Evolutionary conservation across 2,329 filamentous ascomycete genomes (phyloP), one percentile per base, ranked within the genome.

Genomic region (Tolypocladium guangdongense): DNA sequence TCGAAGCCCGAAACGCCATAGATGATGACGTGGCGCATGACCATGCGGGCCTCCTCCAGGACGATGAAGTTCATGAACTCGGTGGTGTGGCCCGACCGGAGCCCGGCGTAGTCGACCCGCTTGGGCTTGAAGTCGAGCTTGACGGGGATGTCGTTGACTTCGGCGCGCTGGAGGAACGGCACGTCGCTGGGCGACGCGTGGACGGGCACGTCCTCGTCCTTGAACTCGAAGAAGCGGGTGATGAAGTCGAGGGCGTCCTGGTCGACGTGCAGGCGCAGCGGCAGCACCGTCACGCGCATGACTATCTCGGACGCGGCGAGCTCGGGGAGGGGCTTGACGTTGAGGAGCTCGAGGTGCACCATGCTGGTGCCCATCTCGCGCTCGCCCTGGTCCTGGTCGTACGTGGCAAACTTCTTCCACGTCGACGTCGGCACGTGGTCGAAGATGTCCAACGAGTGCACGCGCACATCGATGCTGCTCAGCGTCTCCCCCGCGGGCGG

Each of bases 1-100:
- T 97, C 91, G 61, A 97, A 96, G 0, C 93, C 93, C 8, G 84
- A 84, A 1, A 96, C 82, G 32, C 95, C 93, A 60, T 97, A 96
- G 37, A 97, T 83, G 60, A 99, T 97, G 30, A 88, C 87, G 66
- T 92, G 91, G 14, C 88, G 82, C 52, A 99, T 78, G 7, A 87
- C 81, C 78, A 99, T 87, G 56, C 92, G 84, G 2, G 93, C 84
- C 59, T 88, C 86, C 60, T 99, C 93, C 1, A 99, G 80, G 16
- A 92, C 88, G 58, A 99, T 80, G 66, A 99, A 96, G 68, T 99
- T 99, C 91, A 97, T 97, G 64, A 99, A 95, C 67, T 99, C 93
- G 0, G 90, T 95, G 0, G 93, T 97, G 59, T 89, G 90, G 2
- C 93, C 93, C 1, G 93, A 96, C 30, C 91, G 84, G 4, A 99